Evolutionary conservation across 306 rosid species (phyloP).

Genomic region (Mimosa bimucronata): DNA sequence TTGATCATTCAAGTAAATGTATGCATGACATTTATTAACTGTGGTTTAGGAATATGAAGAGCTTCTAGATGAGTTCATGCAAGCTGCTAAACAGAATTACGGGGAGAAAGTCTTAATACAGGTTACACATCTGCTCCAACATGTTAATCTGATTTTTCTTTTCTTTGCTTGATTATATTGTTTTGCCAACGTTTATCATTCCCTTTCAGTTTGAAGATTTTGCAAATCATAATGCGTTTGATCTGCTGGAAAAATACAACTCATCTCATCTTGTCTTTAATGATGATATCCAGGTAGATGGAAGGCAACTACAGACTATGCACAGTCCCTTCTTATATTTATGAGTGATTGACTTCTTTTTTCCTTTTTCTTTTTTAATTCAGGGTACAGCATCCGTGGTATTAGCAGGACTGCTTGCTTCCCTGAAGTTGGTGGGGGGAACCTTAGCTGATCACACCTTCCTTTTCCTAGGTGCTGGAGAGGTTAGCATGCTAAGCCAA

Average conservation of each 20-base stretch:
- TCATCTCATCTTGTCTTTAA: conserved; percentile 92
- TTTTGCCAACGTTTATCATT: conserved; percentile 26
- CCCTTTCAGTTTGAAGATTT: conserved; percentile 87
- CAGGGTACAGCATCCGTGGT: conserved; percentile 99
- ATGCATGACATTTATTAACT: conserved; percentile 30
- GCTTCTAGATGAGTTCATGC: conserved; percentile 95
- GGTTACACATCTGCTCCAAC: conserved; percentile 57
- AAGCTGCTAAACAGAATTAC: conserved; percentile 86
- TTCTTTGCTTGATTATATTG: conserved; percentile 15
- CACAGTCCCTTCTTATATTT: conserved; percentile 32
- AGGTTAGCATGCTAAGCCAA: conserved; percentile 53
- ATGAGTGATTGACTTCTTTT: conserved; percentile 27
- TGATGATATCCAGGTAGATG: conserved; percentile 85
- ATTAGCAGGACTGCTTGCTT: conserved; percentile 85
- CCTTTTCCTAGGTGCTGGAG: conserved; percentile 98
- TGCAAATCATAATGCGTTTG: conserved; percentile 93
- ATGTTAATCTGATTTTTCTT: conserved; percentile 11
- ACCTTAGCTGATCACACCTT: conserved; percentile 86
- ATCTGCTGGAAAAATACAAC: conserved; percentile 78
- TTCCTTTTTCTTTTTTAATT: conserved; percentile 37
- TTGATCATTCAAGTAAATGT: not conserved
- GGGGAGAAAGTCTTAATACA: conserved; percentile 92
- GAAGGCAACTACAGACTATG: conserved; percentile 10
- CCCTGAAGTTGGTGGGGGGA: conserved; percentile 86
- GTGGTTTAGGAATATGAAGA: conserved; percentile 80